Percentiles rank a stretch among this genome's conserved stretches.
Conservation (phyloP, 495 filamentous ascomycete species). For the Cairneyella variabilis region DNA sequence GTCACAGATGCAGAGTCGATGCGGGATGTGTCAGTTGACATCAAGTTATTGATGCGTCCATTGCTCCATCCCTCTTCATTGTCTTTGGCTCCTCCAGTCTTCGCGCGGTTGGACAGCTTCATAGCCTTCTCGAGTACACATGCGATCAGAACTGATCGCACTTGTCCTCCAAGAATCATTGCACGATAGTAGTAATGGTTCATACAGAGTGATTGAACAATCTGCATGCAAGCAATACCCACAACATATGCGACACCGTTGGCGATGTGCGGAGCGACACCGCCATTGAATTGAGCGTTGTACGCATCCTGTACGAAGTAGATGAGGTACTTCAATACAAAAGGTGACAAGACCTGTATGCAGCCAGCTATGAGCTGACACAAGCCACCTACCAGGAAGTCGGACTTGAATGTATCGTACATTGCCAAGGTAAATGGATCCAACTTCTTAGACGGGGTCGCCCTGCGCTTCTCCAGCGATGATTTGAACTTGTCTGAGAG, state of each 20-base stretch:
- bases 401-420: constrained; percentile 77
- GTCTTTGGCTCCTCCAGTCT: constrained; percentile 49
- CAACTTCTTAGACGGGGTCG: constrained; percentile 59
- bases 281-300: constrained; percentile 38
- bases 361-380: constrained; percentile 63
- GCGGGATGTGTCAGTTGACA: constrained; percentile 87
- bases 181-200: constrained; percentile 79
- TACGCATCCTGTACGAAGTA: constrained; percentile 72
- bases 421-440: constrained; percentile 74
- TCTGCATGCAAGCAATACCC: constrained; percentile 71
- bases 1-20: constrained; percentile 77
- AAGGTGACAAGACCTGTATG: constrained; percentile 67
- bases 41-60: constrained; percentile 80
- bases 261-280: constrained; percentile 53
- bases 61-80: constrained; percentile 69
- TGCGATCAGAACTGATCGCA: constrained; percentile 65
- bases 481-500: constrained; percentile 57
- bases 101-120: constrained; percentile 73
- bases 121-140: constrained; percentile 77
- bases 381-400: constrained; percentile 76
- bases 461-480: constrained; percentile 59
- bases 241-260: constrained; percentile 67
- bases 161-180: constrained; percentile 73
- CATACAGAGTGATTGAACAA: constrained; percentile 60
- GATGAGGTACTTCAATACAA: constrained; percentile 68